Conservation (phyloP, 2,329 filamentous ascomycete genomes). For the Eutypella sp. region DNA sequence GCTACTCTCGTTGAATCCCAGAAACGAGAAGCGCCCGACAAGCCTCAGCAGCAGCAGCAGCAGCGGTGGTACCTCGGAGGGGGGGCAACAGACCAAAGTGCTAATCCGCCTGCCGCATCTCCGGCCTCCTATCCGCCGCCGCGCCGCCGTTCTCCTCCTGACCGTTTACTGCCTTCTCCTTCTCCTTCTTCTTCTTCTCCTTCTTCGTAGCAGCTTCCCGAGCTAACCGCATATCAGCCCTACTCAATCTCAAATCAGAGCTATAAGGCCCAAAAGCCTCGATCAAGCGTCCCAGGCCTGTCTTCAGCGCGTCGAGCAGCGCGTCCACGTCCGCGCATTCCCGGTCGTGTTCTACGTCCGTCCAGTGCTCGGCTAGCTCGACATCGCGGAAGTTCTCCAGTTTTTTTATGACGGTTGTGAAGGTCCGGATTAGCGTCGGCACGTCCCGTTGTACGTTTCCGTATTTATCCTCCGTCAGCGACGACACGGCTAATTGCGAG, state of each 20-base stretch:
- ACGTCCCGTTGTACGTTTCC: slow-evolving; percentile 85
- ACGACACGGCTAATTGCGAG: slow-evolving; percentile 64
- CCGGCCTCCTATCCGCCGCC: slow-evolving; percentile 13
- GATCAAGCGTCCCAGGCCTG: slow-evolving; percentile 61
- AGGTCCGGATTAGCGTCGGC: slow-evolving; percentile 64
- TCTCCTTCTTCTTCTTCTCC: slow-evolving; percentile 3
- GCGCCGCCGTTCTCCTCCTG: not conserved
- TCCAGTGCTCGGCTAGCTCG: slow-evolving; percentile 68
- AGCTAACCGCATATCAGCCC: slow-evolving; percentile 68
- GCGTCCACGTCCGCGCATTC: slow-evolving; percentile 64
- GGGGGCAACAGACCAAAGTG: slow-evolving; percentile 9
- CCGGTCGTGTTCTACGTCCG: slow-evolving; percentile 58
- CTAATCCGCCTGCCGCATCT: slow-evolving; percentile 30
- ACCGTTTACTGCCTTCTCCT: not conserved
- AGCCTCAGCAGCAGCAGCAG: no score
- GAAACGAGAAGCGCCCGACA: no score
- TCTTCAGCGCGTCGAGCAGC: slow-evolving; percentile 60
- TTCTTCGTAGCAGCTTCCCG: slow-evolving; percentile 53
- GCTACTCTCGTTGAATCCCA: no score
- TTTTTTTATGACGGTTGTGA: slow-evolving; percentile 63
- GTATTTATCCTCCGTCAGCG: slow-evolving; percentile 73
- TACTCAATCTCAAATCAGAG: slow-evolving; percentile 62
- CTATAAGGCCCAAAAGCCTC: slow-evolving; percentile 70
- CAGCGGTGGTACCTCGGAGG: no score
- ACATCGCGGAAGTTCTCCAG: slow-evolving; percentile 63